Evolutionary conservation across 2,329 filamentous ascomycete genomes (phyloP), one percentile per base, ranked within the genome.

Genomic region (Lasiodiplodia hormozganensis): DNA sequence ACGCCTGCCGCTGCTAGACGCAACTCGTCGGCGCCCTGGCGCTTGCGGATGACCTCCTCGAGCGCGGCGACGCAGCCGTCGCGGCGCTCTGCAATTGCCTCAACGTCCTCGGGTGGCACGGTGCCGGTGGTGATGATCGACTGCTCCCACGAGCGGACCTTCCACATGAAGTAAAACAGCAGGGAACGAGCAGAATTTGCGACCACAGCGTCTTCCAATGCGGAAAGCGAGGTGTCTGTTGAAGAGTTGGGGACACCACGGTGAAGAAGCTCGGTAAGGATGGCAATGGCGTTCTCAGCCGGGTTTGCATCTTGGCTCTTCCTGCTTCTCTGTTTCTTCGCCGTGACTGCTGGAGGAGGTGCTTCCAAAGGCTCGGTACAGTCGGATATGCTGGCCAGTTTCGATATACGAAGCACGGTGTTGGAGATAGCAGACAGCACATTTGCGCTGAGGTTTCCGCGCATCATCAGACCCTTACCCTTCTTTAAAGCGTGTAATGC

Each of bases 131-230:
- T 70, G 62, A 75, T 84, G 54, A 83, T 74, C 18, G 76, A 71
- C 4, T 72, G 71, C n/a, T 76, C 74, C 58, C 81, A 76, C 51
- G 85, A 83, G 65, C 88, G 87, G 25, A 91, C 87, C 76, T 96
- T 95, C 96, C 96, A 99, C 89, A 97, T 93, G 77, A 97, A 97
- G 81, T 97, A 98, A 80, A 96, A 93, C 57, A 94, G 86, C 62
- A 91, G 85, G 2, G 90, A 86, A 72, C 92, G 91, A 74, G 96
- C 91, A 36, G 93, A 90, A 73, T 90, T 91, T 2, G 88, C 85
- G 7, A 93, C 89, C 53, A 96, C 84, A 71, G 92, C 89, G 72
- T 96, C 92, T 78, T 98, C 95, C 14, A 92, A 83, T 53, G 89
- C 89, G 71, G 94, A 91, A 31, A 90, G 85, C 16, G 91, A 90